Evolutionary conservation across 2,329 filamentous ascomycete species (phyloP), one percentile per base, ranked within the genome.

Genomic region (Aspergillus carbonarius): DNA sequence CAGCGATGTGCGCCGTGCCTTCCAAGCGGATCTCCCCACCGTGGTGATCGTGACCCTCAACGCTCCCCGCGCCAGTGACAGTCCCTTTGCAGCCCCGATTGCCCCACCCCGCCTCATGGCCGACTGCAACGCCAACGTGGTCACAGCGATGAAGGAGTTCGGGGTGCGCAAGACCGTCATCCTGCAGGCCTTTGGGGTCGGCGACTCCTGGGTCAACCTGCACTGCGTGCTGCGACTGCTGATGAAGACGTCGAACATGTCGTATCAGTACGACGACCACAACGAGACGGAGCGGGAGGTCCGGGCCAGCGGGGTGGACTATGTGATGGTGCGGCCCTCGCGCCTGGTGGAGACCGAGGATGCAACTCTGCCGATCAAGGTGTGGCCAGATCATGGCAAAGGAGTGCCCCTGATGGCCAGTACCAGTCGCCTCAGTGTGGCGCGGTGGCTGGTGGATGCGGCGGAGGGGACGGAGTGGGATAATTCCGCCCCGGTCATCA

Each of bases 181-280:
- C 50, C 77, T 85, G 70, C 82, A 79, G 12, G 78, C 80, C 0
- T 78, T 81, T 59, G 83, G 83, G 9, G 76, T 79, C 0, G 81
- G 78, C 0, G 68, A 74, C 27, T 83, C 82, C 4, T 80, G 73
- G 67, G 30, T 58, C 0, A 76, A 78, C 53, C 65, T 83, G 58
- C 69, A 76, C 46, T 76, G 72, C 34, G 68, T 78, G 1, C 64
- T 84, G 62, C 74, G 76, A 15, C 56, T 76, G 34, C 59, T 83
- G n/a, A 78, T 85, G 64, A 73, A 68, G 32, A 69, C 79, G 42
- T 78, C 74, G 35, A 78, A 79, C 59, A 82, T 84, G 78, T 70
- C 63, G 18, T 70, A 77, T 30, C 78, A 78, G 48, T 76, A 78
- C 27, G 69, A 76, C 1, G 83, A 84, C 56, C 83, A 85, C 59